phyloP scores from a whole-genome alignment of 139 green algal genomes.

The Closterium sp. region DNA sequence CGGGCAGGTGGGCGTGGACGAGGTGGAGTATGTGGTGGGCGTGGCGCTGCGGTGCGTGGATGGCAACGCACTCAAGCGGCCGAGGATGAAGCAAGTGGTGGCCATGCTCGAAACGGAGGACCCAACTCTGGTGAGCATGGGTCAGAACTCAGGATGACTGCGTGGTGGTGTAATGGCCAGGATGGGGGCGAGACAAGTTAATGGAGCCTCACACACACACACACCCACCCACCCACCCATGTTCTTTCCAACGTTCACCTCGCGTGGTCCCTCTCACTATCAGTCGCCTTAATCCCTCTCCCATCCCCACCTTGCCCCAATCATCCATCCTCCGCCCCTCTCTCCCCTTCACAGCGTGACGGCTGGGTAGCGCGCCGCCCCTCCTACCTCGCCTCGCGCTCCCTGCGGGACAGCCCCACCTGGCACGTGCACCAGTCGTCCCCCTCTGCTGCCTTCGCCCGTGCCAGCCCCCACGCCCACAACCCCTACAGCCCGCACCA shows the following conservation, averaged over 20 bases:
- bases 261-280: too few relatives aligned
- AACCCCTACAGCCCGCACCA: not conserved
- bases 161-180: too few relatives aligned
- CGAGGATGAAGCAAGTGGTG: constrained; percentile 17
- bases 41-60: constrained; percentile 31
- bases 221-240: too few relatives aligned
- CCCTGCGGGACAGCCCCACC: not conserved
- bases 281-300: too few relatives aligned
- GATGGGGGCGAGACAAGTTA: too few relatives aligned
- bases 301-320: too few relatives aligned
- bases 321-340: too few relatives aligned
- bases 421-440: not conserved
- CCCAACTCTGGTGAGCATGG: not conserved
- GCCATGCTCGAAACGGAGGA: constrained; percentile 33
- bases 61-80: constrained; percentile 21
- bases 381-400: not conserved
- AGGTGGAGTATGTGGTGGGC: constrained; percentile 21
- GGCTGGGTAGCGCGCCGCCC: not conserved
- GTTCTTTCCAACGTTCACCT: too few relatives aligned
- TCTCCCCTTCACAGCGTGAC: not conserved
- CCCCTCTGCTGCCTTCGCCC: not conserved
- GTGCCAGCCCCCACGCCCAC: not conserved
- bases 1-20: not conserved
- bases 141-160: too few relatives aligned
- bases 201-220: too few relatives aligned